Evolutionary conservation across 192 early-diverging fungal species (phyloP).

Genomic region (Podila epicladia): DNA sequence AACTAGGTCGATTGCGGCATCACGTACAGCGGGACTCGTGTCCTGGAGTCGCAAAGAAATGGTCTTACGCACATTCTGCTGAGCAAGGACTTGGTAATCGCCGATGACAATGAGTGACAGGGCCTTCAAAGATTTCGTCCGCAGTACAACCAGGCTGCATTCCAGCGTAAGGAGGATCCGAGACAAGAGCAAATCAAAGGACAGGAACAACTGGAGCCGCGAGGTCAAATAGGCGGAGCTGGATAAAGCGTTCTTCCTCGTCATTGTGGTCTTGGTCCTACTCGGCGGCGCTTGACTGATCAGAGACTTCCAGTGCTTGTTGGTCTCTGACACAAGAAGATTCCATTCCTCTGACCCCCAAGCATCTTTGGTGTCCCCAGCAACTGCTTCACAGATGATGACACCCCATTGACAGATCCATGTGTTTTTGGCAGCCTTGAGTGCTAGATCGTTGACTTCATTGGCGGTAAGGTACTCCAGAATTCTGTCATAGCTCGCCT

Average conservation of each 20-base stretch:
- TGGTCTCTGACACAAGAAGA: not conserved
- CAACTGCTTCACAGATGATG: not conserved
- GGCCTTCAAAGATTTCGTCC: slow-evolving; percentile 82
- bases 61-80: slow-evolving; percentile 70
- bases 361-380: not conserved
- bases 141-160: slow-evolving; percentile 71
- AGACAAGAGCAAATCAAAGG: slow-evolving; percentile 75
- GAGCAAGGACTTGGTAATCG: slow-evolving; percentile 68
- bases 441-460: slow-evolving; percentile 15
- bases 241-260: slow-evolving; percentile 19
- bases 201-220: slow-evolving; percentile 68
- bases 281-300: slow-evolving; percentile 8
- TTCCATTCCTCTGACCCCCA: slow-evolving; percentile 31
- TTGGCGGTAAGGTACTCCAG: slow-evolving; percentile 17
- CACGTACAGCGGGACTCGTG: slow-evolving; percentile 84
- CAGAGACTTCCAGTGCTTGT: slow-evolving; percentile 1
- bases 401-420: slow-evolving; percentile 38
- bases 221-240: slow-evolving; percentile 50
- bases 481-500: slow-evolving; percentile 19
- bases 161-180: slow-evolving; percentile 73
- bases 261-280: not conserved
- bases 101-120: slow-evolving; percentile 79
- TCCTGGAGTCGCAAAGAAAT: slow-evolving; percentile 85
- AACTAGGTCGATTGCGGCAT: slow-evolving; percentile 90
- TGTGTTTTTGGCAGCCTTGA: slow-evolving; percentile 20